phyloP scores from a whole-genome alignment of 2,329 filamentous ascomycete species.

The Ustulina deusta region DNA sequence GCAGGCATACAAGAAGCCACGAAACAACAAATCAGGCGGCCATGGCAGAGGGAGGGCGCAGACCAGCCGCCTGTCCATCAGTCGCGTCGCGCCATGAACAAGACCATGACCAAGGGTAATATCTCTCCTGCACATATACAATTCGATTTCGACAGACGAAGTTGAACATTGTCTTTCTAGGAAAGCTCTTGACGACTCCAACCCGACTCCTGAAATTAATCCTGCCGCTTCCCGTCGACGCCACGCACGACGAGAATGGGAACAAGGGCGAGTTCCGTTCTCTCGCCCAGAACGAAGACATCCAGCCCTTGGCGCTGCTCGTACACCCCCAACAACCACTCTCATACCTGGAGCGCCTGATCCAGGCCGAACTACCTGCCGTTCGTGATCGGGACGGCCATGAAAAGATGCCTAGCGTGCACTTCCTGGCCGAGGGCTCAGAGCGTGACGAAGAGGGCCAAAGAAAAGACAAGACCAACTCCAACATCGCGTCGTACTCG shows the following conservation, averaged over 20 bases:
- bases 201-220: conserved; percentile 78
- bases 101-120: conserved; percentile 73
- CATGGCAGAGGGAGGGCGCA: conserved; percentile 72
- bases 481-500: conserved; percentile 75
- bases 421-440: conserved; percentile 83
- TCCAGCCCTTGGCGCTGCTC: conserved; percentile 87
- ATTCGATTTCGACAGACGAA: not conserved
- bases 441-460: conserved; percentile 67
- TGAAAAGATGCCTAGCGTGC: conserved; percentile 78
- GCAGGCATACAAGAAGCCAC: conserved; percentile 56
- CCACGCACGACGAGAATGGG: conserved; percentile 68
- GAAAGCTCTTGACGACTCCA: conserved; percentile 78
- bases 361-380: conserved; percentile 85
- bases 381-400: conserved; percentile 71
- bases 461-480: conserved; percentile 48
- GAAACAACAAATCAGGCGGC: conserved; percentile 66
- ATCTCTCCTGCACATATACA: not conserved
- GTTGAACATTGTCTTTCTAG: conserved; percentile 52
- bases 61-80: conserved; percentile 67
- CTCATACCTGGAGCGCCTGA: conserved; percentile 88
- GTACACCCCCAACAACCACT: conserved; percentile 91
- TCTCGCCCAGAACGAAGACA: conserved; percentile 69
- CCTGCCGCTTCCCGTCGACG: conserved; percentile 68
- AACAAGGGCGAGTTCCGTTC: conserved; percentile 51
- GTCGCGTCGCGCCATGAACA: conserved; percentile 56